Base-by-base conservation (phyloP, 768 basidiomycete genomes). In the Inosperma sp. region DNA sequence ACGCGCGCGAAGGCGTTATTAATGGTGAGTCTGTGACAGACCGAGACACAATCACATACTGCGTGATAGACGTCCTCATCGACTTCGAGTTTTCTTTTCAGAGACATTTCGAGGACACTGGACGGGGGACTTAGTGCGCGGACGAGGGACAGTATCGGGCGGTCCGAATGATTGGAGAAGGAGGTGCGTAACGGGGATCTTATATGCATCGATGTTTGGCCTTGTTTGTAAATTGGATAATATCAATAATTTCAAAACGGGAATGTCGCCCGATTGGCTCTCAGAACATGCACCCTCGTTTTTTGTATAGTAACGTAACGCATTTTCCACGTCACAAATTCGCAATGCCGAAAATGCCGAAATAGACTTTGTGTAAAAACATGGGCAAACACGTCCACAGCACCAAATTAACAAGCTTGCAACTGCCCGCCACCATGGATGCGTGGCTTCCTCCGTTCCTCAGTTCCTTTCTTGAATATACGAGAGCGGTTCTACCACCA, bases 11-110 rank as follows among this genome's bases (percentile, higher is more conserved):
- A 62, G 53, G 56, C 51, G 61, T 61, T 54, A 58, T 56, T 41
- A 36, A 56, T 37, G 50, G 57, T 35, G 22, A 57, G 54, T 42
- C 49, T 57, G 55, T 23, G 25, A 37, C 34, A 34, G 30, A 39
- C 17, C 8, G 13, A 36, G 56, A 49, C 56, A 57, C 31, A 56
- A 59, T 19, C 36, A 60, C 71, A 48, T 65, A 83, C 83, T 56
- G 66, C 75, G 55, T 72, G 76, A 48, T 67, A 72, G 54, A 72
- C 70, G 59, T 81, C 81, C 52, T 79, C 77, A 16, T 70, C 62
- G 52, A 84, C 84, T 44, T 83, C 80, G 45, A 86, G 73, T 72
- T 92, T 92, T 65, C 88, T 79, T 67, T 91, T 92, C 63, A 87
- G 56, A 34, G 81, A 74, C 86, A 88, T 90, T 45, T 56, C 55